These are phyloP conservation scores for Teratosphaeria destructans DNA, from an alignment of 2,329 filamentous ascomycete species.

Conservation along the genomic window DNA sequence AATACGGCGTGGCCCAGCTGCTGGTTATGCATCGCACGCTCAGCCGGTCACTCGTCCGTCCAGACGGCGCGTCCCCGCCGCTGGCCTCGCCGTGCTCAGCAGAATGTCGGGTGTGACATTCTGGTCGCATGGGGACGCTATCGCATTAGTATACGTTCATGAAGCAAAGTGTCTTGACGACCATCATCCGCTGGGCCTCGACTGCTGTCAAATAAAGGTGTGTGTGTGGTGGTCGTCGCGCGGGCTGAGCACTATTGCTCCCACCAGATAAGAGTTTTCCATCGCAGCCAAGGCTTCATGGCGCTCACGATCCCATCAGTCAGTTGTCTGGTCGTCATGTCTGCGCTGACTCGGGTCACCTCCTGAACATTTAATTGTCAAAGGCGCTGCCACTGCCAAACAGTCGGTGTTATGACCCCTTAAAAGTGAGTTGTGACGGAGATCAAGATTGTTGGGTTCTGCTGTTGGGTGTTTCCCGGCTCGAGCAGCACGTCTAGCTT, in stretches of 20 bases:
- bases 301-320: neutral
- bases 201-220: neutral
- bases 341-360: neutral
- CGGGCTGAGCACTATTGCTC: neutral
- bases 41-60: no score
- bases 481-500: neutral
- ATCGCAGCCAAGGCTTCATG: neutral
- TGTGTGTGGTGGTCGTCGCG: neutral
- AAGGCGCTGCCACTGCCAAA: neutral
- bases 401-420: neutral
- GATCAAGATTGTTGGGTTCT: neutral
- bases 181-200: neutral
- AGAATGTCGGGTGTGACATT: no score
- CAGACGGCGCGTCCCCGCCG: no score
- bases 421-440: neutral
- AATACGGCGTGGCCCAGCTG: neutral
- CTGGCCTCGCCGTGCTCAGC: no score
- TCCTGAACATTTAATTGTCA: neutral
- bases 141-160: neutral
- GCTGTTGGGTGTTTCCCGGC: neutral
- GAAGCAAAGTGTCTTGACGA: neutral
- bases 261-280: neutral
- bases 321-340: neutral
- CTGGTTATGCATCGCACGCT: no score
- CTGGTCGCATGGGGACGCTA: no score